Conservation (phyloP, 2,329 filamentous ascomycete genomes). For the Aspergillus fructus region DNA sequence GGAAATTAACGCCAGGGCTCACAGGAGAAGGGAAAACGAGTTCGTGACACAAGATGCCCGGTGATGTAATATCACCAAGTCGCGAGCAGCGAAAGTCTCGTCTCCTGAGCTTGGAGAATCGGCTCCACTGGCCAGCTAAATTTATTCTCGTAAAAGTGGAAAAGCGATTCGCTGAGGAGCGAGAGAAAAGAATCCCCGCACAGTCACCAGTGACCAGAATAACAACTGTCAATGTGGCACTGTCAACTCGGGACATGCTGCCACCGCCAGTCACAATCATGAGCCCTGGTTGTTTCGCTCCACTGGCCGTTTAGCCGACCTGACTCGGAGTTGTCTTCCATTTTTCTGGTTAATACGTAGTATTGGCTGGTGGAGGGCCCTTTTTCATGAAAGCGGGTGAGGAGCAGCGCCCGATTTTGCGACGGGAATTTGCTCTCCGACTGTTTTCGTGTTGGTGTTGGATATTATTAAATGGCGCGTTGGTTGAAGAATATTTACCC, state of each 20-base stretch:
- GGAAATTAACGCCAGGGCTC: not conserved
- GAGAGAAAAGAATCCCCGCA: not conserved
- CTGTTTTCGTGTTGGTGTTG: not conserved
- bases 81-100: not conserved
- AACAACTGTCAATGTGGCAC: not conserved
- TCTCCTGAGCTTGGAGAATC: not conserved
- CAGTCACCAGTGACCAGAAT: not conserved
- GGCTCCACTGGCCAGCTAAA: not conserved
- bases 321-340: not conserved
- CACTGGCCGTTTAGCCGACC: not conserved
- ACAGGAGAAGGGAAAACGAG: not conserved
- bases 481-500: conserved; percentile 1
- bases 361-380: not conserved
- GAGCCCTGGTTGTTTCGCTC: not conserved
- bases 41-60: not conserved
- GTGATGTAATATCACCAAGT: not conserved
- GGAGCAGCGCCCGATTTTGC: not conserved
- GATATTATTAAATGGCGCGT: not conserved
- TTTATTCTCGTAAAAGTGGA: not conserved
- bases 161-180: not conserved
- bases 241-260: not conserved
- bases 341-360: not conserved
- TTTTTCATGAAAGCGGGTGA: not conserved
- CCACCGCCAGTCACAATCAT: not conserved
- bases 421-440: not conserved